Base-by-base conservation (phyloP, 2,329 filamentous ascomycete genomes). In the Aquanectria penicillioides region DNA sequence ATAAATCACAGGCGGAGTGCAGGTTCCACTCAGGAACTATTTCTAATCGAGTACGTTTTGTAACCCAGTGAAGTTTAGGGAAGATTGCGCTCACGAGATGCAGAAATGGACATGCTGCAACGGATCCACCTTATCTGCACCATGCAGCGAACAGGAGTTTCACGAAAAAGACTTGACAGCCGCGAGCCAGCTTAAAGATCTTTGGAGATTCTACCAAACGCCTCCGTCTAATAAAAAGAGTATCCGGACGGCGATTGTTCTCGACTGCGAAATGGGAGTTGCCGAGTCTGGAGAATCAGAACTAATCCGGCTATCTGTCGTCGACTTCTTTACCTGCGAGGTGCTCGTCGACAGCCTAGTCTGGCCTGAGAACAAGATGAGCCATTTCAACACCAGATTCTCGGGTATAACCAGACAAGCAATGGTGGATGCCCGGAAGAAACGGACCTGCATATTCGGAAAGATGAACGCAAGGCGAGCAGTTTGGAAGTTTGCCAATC, bases 211-310 rank as follows among this genome's bases (percentile, higher is more conserved):
- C 40, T 41, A 48, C 12, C 3, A 5, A 18, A 64, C 57, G 0
- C 62, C 57, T 0, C 7, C 5, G 1, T 7, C 6, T 1, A 34
- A 26, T 6, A 46, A 31, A 1, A 11, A 10, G 13, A 3, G 46
- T 1, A 13, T 33, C 2, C 60, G 38, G 7, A 44, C 31, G 22
- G 74, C 67, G 3, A 77, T 86, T 3, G 81, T 78, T 0, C 71
- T 87, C 4, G 83, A 86, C 59, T 86, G 84, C 61, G 83, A 86
- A 62, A 86, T 86, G 82, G 83, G 83, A 13, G 77, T 74, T 0
- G 72, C 79, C 2, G 62, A 65, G 8, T 71, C 71, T 5, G 77
- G 79, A 6, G 81, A 86, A 9, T 69, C 72, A 0, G 83, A 86
- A 59, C 71, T 86, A 7, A 83, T 87, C 56, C 81, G 83, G 4